Evolutionary conservation across 139 green algal species (phyloP), one percentile per base, ranked within the genome.

Genomic region (Spirogloea muscicola): DNA sequence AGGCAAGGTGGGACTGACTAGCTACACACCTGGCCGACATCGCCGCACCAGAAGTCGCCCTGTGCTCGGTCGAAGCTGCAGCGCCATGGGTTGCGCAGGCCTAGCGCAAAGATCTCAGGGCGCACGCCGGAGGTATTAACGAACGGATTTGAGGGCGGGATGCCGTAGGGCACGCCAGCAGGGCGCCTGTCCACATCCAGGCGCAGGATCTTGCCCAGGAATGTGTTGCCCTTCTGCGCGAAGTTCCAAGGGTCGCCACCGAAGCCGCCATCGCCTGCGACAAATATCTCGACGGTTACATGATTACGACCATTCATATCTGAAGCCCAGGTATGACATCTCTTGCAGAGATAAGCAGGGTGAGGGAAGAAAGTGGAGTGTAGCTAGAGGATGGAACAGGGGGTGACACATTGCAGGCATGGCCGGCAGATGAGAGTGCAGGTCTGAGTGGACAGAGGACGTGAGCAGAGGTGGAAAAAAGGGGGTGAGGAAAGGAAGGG

Each of bases 171-270:
- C 13, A 25, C 25, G 42, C 46, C 46, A 4, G 6, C 10, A 3
- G 37, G 3, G 18, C 21, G 27, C 3, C 25, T 44, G 55, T 74
- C 10, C 7, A 74, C 44, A 39, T 74, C 44, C 13, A 74, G n/a
- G 42, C 66, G 66, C 33, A 74, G n/a, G 38, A 74, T 65, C 55
- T 74, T 74, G 33, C 66, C 66, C 25, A 74, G 42, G 21, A 62
- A 3, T 25, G 66, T 49, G 36, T 42, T 63, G 3, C 66, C 46
- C 4, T 64, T 68, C 44, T 74, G 66, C 16, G 66, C 66, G 18
- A 74, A 74, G 7, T 52, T 74, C 9, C 34, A 74, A 29, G 66
- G 66, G 29, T 74, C 66, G 4, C 62, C 62, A 3, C 25, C 62
- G 6, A 13, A 59, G 49, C 62, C 62, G 58, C 62, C 62, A 16